phyloP scores from a whole-genome alignment of 2,329 filamentous ascomycete genomes.

The Clonostachys byssicola region DNA sequence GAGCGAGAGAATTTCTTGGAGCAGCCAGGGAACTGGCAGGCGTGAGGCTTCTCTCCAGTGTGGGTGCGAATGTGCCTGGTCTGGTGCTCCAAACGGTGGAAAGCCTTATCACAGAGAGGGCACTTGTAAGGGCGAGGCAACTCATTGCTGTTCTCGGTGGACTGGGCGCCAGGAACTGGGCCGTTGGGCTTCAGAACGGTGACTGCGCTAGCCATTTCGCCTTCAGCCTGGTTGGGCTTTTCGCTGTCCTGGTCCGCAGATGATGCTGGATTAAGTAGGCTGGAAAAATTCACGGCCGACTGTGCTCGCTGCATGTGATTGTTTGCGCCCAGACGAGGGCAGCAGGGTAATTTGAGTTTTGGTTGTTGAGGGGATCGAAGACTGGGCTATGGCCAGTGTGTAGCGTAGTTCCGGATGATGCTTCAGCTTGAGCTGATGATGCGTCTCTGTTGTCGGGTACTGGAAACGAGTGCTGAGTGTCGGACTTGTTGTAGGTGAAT shows the following conservation, averaged over 20 bases:
- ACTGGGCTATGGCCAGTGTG: too few relatives aligned
- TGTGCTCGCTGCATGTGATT: slow-evolving; percentile 73
- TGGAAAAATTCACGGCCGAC: slow-evolving; percentile 71
- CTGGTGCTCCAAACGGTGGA: slow-evolving; percentile 96
- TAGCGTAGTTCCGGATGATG: too few relatives aligned
- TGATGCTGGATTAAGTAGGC: slow-evolving; percentile 61
- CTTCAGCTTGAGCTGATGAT: not conserved
- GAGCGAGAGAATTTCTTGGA: slow-evolving; percentile 96
- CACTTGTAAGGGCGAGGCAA: slow-evolving; percentile 97
- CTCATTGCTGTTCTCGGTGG: slow-evolving; percentile 55
- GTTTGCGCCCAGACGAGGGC: too few relatives aligned
- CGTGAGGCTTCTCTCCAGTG: slow-evolving; percentile 96
- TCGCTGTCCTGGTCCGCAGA: slow-evolving; percentile 15
- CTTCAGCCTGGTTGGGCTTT: slow-evolving; percentile 7
- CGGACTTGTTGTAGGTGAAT: too few relatives aligned
- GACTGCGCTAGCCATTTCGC: slow-evolving; percentile 46
- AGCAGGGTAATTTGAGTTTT: too few relatives aligned
- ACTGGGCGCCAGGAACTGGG: slow-evolving; percentile 57
- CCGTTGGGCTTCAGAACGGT: slow-evolving; percentile 59
- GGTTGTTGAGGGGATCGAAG: too few relatives aligned
- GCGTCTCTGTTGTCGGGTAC: not conserved
- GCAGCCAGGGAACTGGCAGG: slow-evolving; percentile 91
- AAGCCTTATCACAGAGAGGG: slow-evolving; percentile 95
- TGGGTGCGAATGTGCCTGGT: slow-evolving; percentile 89
- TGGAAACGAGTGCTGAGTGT: not conserved